A percentile compares a stretch with the other conserved stretches of the same genome.
phyloP scores from a whole-genome alignment of 495 filamentous ascomycete species.

The Thermothielavioides terrestris region DNA sequence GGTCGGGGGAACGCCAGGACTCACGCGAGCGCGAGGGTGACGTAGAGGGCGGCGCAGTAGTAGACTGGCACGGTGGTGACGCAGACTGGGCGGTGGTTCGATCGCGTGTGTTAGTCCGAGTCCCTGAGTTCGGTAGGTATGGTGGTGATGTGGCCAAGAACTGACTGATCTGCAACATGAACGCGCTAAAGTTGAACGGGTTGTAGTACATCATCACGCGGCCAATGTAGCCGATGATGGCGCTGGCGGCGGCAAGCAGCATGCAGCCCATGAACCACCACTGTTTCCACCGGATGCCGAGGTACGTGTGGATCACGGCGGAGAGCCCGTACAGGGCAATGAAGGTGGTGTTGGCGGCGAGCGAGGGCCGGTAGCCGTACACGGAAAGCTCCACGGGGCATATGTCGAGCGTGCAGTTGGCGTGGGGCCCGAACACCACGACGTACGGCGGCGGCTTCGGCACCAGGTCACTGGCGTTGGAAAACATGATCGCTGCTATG shows the following conservation, averaged over 20 bases:
- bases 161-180: constrained; percentile 37
- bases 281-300: constrained; percentile 27
- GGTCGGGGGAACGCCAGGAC: background rate
- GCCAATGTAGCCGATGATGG: constrained; percentile 38
- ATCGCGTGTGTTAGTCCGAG: background rate
- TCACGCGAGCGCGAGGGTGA: constrained; percentile 34
- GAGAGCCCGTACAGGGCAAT: constrained; percentile 14
- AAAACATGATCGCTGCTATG: background rate
- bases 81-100: constrained; percentile 26
- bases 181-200: constrained; percentile 32
- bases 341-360: constrained; percentile 17
- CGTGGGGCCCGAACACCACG: constrained; percentile 15
- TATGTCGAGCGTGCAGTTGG: constrained; percentile 24
- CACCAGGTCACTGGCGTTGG: background rate
- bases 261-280: constrained; percentile 28
- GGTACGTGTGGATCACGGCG: constrained; percentile 5
- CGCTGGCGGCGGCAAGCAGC: constrained; percentile 20
- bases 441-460: constrained; percentile 1
- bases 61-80: constrained; percentile 45
- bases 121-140: background rate
- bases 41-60: constrained; percentile 45
- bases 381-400: constrained; percentile 17
- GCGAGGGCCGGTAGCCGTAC: constrained; percentile 17
- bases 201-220: constrained; percentile 35
- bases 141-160: background rate